Evolutionary conservation across 2,329 filamentous ascomycete species (phyloP), one percentile per base, ranked within the genome.

Genomic region (Fusarium marasasianum): DNA sequence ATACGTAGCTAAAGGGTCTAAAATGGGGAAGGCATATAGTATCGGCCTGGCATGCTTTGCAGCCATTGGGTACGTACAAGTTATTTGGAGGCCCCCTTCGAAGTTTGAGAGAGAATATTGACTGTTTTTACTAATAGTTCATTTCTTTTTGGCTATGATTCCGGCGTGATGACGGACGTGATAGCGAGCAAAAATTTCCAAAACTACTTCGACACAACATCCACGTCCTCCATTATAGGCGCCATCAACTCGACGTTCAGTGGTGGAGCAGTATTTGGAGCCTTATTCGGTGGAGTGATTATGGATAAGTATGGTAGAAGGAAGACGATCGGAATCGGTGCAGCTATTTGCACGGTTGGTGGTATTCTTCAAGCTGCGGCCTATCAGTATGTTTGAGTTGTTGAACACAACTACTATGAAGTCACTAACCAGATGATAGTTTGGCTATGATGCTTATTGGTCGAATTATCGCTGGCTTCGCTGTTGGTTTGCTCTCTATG

Each of bases 171-270:
- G 76, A 84, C 83, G 15, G 84, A 88, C 79, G 87, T 89, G 43
- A 89, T 89, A 50, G 85, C 85, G n/a, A 87, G 85, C 4, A 80
- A 82, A 11, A 81, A 89, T 76, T 90, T 90, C 75, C 83, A 89
- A 14, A 60, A 76, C 7, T 88, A 84, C 78, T 90, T 91, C 80
- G 77, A 88, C 57, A 89, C 88, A 12, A 81, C 38, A 78, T 84
- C 20, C 86, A 73, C 76, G 4, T 78, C 76, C 2, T 66, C 76
- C 47, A 78, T 87, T 22, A 84, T 89, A 54, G 89, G 89, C 7
- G 88, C 88, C n/a, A 89, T 91, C 77, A 89, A 89, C 77, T 87
- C 87, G 43, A 89, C 88, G 3, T 91, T 90, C 72, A 78, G 69
- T 20, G 77, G 77, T n/a, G 75, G 77, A 6, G 77, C 77, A 8